Percentiles rank a stretch among this genome's conserved stretches.
These are phyloP conservation scores for Eleusine indica DNA, from an alignment of 176 grass and related monocot genomes.

Conservation along the genomic window DNA sequence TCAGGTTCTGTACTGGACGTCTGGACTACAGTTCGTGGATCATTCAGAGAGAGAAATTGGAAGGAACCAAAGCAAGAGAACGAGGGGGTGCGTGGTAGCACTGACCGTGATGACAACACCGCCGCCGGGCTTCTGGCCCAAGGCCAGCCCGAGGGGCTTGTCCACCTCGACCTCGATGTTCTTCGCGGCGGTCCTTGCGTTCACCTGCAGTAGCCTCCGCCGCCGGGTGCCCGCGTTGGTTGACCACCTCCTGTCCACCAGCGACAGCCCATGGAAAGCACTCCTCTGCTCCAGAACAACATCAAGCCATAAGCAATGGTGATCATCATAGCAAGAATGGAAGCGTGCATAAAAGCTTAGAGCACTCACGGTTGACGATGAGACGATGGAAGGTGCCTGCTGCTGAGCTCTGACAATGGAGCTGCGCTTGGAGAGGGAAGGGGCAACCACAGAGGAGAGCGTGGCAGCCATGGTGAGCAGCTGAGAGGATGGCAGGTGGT, in stretches of 20 bases:
- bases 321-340: neutral
- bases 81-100: neutral
- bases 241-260: conserved; percentile 48
- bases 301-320: neutral
- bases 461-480: conserved; percentile 58
- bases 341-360: neutral
- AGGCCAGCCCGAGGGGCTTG: conserved; percentile 85
- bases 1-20: neutral
- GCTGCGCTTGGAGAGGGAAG: conserved; percentile 61
- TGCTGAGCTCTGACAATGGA: conserved; percentile 39
- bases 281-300: conserved; percentile 55
- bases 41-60: neutral
- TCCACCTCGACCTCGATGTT: conserved; percentile 94
- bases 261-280: conserved; percentile 60
- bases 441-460: conserved; percentile 54
- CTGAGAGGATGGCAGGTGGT: conserved; percentile 34
- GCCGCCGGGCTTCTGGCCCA: conserved; percentile 86
- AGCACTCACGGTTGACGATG: conserved; percentile 45
- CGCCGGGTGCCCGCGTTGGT: conserved; percentile 7
- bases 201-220: conserved; percentile 63
- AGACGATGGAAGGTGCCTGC: conserved; percentile 27
- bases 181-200: conserved; percentile 74
- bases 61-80: neutral
- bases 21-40: neutral
- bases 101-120: conserved; percentile 89